These are phyloP conservation scores for Aspergillus tanneri DNA, from an alignment of 2,329 filamentous ascomycete genomes.

Conservation along the genomic window DNA sequence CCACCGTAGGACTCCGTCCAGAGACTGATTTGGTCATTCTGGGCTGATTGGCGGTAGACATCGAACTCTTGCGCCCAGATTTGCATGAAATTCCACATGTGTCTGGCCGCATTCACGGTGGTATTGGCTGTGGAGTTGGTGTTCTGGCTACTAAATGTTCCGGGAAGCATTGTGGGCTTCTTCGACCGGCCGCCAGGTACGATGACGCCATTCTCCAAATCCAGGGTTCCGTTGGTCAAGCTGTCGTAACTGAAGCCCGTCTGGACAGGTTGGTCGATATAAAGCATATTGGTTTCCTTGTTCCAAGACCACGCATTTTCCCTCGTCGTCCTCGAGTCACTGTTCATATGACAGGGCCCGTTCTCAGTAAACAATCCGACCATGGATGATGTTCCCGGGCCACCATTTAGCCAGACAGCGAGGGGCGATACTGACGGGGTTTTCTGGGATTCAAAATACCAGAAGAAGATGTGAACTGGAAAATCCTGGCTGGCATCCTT, in stretches of 20 bases:
- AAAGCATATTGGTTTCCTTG: background rate
- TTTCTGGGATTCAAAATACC: too few species aligned
- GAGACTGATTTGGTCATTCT: slow-evolving; percentile 1
- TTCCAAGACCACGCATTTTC: slow-evolving; percentile 2
- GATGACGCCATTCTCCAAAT: background rate
- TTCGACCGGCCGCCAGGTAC: background rate
- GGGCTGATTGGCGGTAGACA: slow-evolving; percentile 3
- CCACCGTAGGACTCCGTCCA: slow-evolving; percentile 48
- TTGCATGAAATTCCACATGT: slow-evolving; percentile 56
- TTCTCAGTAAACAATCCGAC: too few species aligned
- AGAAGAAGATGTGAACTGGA: too few species aligned
- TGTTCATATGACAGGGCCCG: background rate
- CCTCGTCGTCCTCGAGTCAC: background rate
- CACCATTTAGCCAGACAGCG: too few species aligned
- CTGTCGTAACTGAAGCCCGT: background rate
- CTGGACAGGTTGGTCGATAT: slow-evolving; percentile 2
- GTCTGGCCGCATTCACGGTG: slow-evolving; percentile 48
- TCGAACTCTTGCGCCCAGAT: slow-evolving; percentile 51
- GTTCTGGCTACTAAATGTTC: slow-evolving; percentile 1
- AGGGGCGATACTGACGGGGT: too few species aligned
- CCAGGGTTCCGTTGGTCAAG: background rate
- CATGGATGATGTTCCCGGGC: too few species aligned
- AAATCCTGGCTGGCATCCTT: too few species aligned
- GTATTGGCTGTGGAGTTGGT: slow-evolving; percentile 17
- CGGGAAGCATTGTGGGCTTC: slow-evolving; percentile 3